phyloP scores from a whole-genome alignment of 371 early-diverging fungal genomes.

The Mortierella sp. region DNA sequence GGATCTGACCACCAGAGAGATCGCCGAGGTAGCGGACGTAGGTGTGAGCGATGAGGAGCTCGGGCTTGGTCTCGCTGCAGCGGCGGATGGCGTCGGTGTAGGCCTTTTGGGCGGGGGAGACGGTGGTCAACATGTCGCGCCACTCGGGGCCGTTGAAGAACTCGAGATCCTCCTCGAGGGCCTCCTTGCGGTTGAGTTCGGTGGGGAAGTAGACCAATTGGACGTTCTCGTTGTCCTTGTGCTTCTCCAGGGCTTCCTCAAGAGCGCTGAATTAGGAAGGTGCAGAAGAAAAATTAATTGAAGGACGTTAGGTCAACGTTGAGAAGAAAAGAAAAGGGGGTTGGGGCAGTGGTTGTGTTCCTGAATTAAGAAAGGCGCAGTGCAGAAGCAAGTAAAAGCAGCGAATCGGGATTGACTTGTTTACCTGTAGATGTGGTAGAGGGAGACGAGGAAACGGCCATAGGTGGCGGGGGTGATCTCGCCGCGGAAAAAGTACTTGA shows the following conservation, averaged over 20 bases:
- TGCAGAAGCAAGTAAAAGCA: not conserved
- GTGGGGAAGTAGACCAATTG: slow-evolving; percentile 68
- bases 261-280: slow-evolving; percentile 54
- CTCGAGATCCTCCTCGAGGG: slow-evolving; percentile 66
- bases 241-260: slow-evolving; percentile 65
- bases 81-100: slow-evolving; percentile 66
- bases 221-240: slow-evolving; percentile 65
- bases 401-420: not conserved
- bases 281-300: not conserved
- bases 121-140: slow-evolving; percentile 57
- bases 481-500: slow-evolving; percentile 63
- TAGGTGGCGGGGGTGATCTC: slow-evolving; percentile 40
- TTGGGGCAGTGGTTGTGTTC: not conserved
- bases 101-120: slow-evolving; percentile 68
- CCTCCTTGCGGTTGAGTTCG: slow-evolving; percentile 63
- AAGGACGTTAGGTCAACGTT: not conserved
- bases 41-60: slow-evolving; percentile 69
- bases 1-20: slow-evolving; percentile 73
- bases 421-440: slow-evolving; percentile 52
- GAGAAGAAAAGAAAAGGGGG: not conserved
- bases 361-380: not conserved
- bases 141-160: slow-evolving; percentile 67
- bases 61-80: slow-evolving; percentile 64
- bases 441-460: slow-evolving; percentile 54
- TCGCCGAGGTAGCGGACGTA: slow-evolving; percentile 77